phyloP scores from a whole-genome alignment of 176 grass and related monocot genomes.

The Oropetium thomaeum region DNA sequence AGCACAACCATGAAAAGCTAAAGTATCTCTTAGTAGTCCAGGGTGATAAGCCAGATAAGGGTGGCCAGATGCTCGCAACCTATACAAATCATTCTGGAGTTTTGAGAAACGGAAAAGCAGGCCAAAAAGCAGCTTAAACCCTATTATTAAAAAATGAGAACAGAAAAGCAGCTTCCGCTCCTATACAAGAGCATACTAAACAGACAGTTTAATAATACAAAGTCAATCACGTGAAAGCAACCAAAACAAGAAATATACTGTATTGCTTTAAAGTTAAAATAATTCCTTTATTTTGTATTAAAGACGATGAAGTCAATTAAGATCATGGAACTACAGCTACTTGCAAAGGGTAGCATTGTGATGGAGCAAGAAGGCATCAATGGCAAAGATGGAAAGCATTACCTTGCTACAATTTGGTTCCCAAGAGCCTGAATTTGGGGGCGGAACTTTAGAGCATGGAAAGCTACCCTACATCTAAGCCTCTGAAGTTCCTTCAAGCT shows the following conservation, averaged over 20 bases:
- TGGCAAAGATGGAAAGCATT: conserved; percentile 18
- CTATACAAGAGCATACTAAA: neutral
- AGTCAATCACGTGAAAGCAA: conserved; percentile 3
- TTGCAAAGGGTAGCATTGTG: neutral
- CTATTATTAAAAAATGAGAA: neutral
- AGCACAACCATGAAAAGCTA: conserved; percentile 99
- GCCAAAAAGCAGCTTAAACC: neutral
- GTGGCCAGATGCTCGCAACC: conserved; percentile 66
- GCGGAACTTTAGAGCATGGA: conserved; percentile 89
- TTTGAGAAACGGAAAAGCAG: conserved; percentile 17
- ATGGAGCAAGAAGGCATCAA: neutral
- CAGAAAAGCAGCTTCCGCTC: conserved; percentile 12
- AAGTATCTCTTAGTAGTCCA: conserved; percentile 80
- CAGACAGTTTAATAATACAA: conserved; percentile 1
- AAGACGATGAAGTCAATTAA: conserved; percentile 21
- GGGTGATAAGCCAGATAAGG: conserved; percentile 88
- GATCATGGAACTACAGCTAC: neutral
- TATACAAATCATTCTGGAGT: conserved; percentile 36
- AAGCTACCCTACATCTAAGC: conserved; percentile 90
- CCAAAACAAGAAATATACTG: conserved; percentile 7
- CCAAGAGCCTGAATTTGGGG: conserved; percentile 79
- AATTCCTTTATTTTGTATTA: conserved; percentile 3
- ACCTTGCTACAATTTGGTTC: conserved; percentile 81
- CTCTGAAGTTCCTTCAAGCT: conserved; percentile 85
- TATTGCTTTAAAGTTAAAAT: conserved; percentile 11